A percentile compares a stretch with the other conserved stretches of the same genome.
phyloP scores from a whole-genome alignment of 192 early-diverging fungal genomes.

The Rhizoclosmatium sp. region DNA sequence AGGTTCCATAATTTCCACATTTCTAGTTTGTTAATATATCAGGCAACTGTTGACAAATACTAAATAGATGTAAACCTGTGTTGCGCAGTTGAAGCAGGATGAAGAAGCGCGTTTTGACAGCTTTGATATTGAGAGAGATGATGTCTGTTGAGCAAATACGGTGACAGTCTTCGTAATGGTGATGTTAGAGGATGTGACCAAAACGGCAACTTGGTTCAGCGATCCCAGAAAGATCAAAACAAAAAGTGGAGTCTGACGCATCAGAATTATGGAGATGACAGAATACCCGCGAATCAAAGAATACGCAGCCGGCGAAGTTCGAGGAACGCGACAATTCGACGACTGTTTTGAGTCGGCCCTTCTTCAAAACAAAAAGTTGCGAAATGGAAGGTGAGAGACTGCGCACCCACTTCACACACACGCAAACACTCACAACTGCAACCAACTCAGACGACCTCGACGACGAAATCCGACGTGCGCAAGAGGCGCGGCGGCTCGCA shows the following conservation, averaged over 20 bases:
- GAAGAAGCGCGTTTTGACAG: background rate
- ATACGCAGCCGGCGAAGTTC: too few species aligned
- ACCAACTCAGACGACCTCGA: slow-evolving; percentile 12
- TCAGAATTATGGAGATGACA: too few species aligned
- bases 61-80: slow-evolving; percentile 15
- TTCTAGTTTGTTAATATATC: slow-evolving; percentile 1
- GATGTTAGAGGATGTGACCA: background rate
- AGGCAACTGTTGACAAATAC: background rate
- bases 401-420: background rate
- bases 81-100: slow-evolving; percentile 36
- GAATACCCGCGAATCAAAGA: too few species aligned
- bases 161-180: slow-evolving; percentile 5
- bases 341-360: background rate
- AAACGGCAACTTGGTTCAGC: too few species aligned
- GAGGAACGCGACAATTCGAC: background rate
- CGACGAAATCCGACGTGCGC: slow-evolving; percentile 23
- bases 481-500: slow-evolving; percentile 12
- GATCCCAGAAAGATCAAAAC: too few species aligned
- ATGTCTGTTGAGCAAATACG: background rate
- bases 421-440: background rate
- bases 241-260: too few species aligned
- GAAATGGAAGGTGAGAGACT: background rate
- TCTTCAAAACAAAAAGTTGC: background rate
- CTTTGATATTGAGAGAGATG: background rate
- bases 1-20: slow-evolving; percentile 31